Evolutionary conservation across 2,329 filamentous ascomycete species (phyloP), one percentile per base, ranked within the genome.

Genomic region (Cladophialophora bantiana): DNA sequence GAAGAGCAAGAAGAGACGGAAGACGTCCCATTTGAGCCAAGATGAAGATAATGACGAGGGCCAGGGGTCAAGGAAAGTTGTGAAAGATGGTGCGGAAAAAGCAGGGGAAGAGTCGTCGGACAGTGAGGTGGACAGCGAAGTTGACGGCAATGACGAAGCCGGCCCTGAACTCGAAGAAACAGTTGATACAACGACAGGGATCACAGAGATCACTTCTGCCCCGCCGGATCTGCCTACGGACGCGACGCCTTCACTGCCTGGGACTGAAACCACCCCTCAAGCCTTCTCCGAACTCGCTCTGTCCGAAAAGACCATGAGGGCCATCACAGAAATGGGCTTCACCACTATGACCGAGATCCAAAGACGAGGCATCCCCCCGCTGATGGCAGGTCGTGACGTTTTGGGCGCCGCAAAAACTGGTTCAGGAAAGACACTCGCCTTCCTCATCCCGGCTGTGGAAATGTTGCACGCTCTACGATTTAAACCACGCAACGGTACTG

Each of bases 271-370:
- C 58, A 86, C 90, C 64, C 88, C 89, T 26, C 83, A 89, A 74
- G 88, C 88, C 59, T 97, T 97, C 76, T 81, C 87, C 38, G 90
- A 98, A 71, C 83, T 99, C 70, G 91, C 91, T 62, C 85, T 99
- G 10, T 95, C 92, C 1, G 90, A 94, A 31, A 93, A 92, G 80
- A 97, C 93, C 0, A 90, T 94, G 85, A 88, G 90, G 81, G 94
- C 93, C 7, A 93, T 97, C 73, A 81, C 89, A 65, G 92, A 91
- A 70, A 98, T 99, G 94, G 91, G 91, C 13, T 97, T 98, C 77
- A 89, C 91, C 75, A 94, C 86, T 56, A 97, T 99, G 94, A 98
- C 95, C 0, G 92, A 95, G 78, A 97, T 98, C 72, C 95, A 98
- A 79, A 87, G 88, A 73, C 86, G 91, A 76, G 90, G 90, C 12